Evolutionary conservation across 352 stramenopile genomes (phyloP).

Genomic region (Globisporangium paroecandrum): DNA sequence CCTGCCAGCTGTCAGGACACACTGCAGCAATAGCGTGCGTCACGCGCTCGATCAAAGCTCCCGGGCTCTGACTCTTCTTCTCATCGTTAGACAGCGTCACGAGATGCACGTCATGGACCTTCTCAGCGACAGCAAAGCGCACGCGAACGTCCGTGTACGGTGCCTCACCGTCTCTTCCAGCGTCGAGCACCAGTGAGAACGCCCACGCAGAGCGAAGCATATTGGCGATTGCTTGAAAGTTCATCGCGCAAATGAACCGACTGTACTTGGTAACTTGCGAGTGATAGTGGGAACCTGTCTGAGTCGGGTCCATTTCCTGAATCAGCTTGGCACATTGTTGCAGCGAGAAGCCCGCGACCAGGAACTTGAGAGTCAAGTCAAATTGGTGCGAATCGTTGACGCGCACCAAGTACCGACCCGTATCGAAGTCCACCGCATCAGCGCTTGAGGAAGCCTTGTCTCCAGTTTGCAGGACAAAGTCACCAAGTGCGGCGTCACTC

Average conservation of each 20-base stretch:
- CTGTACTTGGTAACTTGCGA: neutral
- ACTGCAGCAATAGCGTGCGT: conserved; percentile 5
- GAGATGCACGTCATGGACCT: conserved; percentile 10
- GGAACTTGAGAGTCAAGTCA: neutral
- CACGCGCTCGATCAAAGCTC: conserved; percentile 5
- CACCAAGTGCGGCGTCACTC: neutral
- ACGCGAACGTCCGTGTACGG: conserved; percentile 1
- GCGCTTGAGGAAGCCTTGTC: neutral
- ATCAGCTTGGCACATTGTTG: conserved; percentile 6
- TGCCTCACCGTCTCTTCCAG: neutral
- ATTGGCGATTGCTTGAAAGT: neutral
- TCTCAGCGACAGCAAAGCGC: conserved; percentile 9
- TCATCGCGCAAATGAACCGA: conserved; percentile 9
- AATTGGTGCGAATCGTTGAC: neutral
- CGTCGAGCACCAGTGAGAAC: conserved; percentile 14
- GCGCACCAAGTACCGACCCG: conserved; percentile 9
- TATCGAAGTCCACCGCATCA: neutral
- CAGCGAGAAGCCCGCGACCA: conserved; percentile 6
- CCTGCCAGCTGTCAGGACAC: neutral
- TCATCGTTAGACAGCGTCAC: neutral
- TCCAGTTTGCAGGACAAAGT: conserved; percentile 1
- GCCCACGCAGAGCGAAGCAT: conserved; percentile 2
- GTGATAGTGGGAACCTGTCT: neutral
- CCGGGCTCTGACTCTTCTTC: neutral
- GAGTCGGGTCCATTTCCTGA: neutral